These are phyloP conservation scores for Epichloe hybrida DNA, from an alignment of 2,329 filamentous ascomycete genomes.

Conservation along the genomic window DNA sequence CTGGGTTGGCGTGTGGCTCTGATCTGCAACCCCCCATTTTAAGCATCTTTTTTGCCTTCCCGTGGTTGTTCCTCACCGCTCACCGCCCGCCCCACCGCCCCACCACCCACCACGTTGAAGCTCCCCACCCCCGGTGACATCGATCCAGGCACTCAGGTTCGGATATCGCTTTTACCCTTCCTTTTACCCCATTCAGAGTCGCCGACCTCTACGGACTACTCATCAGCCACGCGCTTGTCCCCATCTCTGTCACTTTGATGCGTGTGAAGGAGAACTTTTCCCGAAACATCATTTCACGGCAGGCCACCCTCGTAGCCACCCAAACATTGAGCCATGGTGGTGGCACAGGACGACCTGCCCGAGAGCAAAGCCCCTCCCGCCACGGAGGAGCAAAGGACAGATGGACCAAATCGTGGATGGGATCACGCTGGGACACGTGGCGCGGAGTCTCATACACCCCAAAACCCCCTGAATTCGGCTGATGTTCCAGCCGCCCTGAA, in stretches of 20 bases:
- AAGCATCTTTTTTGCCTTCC: no score
- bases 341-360: constrained; percentile 3
- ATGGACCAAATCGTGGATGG: constrained; percentile 12
- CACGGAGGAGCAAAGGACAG: constrained; percentile 4
- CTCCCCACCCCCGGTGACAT: no score
- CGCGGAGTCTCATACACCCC: not conserved
- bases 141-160: no score
- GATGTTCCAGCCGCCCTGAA: constrained; percentile 7
- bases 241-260: not conserved
- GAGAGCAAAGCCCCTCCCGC: not conserved
- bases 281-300: not conserved
- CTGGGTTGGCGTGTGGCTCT: no score
- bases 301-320: not conserved
- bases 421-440: constrained; percentile 7
- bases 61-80: no score
- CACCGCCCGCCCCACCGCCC: no score
- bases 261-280: not conserved
- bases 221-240: no score
- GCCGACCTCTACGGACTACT: no score
- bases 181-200: no score
- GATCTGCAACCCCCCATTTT: no score
- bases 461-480: constrained; percentile 4
- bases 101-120: no score
- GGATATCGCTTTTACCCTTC: no score
- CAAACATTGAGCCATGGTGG: constrained; percentile 2